phyloP scores from a whole-genome alignment of 768 basidiomycete species.

The Mrakia blollopis region DNA sequence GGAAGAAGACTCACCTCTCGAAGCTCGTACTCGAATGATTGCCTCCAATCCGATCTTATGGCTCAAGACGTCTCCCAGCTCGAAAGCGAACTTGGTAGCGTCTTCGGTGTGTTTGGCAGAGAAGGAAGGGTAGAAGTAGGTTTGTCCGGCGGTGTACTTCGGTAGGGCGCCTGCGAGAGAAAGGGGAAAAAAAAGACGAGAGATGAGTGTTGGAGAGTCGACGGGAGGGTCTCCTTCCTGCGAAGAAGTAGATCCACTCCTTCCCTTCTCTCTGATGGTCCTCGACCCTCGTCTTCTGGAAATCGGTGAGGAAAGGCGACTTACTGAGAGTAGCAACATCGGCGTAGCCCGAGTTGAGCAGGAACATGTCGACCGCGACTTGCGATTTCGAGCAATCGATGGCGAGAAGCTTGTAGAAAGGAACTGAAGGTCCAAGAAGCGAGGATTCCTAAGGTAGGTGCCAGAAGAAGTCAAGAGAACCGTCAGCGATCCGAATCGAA shows the following conservation, averaged over 20 bases:
- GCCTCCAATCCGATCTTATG: conserved; percentile 95
- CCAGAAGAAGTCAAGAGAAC: neutral
- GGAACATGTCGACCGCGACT: conserved; percentile 98
- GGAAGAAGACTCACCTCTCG: conserved; percentile 59
- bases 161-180: conserved; percentile 68
- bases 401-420: conserved; percentile 97
- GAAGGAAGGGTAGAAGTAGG: conserved; percentile 97
- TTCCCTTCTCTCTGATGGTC: too few relatives aligned
- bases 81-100: conserved; percentile 95
- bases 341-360: conserved; percentile 90
- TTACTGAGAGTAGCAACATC: conserved; percentile 88
- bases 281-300: neutral
- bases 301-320: conserved; percentile 32
- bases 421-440: conserved; percentile 80
- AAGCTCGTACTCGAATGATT: conserved; percentile 96
- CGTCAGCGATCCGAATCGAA: too few relatives aligned
- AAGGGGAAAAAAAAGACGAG: neutral
- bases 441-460: conserved; percentile 66
- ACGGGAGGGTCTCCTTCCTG: too few relatives aligned
- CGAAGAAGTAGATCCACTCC: too few relatives aligned
- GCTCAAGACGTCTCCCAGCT: conserved; percentile 86
- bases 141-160: conserved; percentile 95
- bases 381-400: conserved; percentile 97
- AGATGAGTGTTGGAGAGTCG: too few relatives aligned
- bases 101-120: conserved; percentile 91